Evolutionary conservation across 2,329 filamentous ascomycete genomes (phyloP).

Genomic region (Fusarium nisikadoi): DNA sequence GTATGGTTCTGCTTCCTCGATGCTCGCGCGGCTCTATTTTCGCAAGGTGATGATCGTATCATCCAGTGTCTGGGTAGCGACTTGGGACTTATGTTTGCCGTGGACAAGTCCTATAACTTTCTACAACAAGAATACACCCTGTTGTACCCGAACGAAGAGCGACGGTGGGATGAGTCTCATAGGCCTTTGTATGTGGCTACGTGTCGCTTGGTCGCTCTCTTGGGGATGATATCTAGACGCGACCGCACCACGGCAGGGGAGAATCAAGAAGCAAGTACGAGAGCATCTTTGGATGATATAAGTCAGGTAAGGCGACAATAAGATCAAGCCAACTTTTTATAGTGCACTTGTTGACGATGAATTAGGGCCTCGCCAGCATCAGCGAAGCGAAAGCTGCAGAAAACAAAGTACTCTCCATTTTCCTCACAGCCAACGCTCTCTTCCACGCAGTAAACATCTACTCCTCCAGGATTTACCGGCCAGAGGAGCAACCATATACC

Average conservation of each 20-base stretch:
- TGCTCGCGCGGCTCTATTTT: background rate
- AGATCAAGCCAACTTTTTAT: rapidly evolving
- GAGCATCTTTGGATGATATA: background rate
- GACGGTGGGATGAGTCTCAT: background rate
- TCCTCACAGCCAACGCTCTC: background rate
- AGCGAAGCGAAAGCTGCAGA: background rate
- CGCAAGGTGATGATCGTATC: rapidly evolving
- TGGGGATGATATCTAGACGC: background rate
- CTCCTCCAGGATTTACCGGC: background rate
- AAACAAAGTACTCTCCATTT: background rate
- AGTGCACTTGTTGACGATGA: rapidly evolving
- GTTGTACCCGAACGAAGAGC: background rate
- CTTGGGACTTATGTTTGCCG: background rate
- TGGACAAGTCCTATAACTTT: background rate
- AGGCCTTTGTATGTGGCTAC: background rate
- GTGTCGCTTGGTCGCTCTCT: rapidly evolving
- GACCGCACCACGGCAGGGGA: rapidly evolving
- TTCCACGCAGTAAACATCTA: background rate
- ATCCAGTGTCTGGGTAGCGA: background rate
- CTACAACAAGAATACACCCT: background rate
- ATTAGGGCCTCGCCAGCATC: rapidly evolving
- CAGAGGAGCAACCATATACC: rapidly evolving
- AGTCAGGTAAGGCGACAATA: rapidly evolving
- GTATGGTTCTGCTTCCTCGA: background rate
- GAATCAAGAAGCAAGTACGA: rapidly evolving